Percentiles rank a stretch among this genome's conserved stretches.
Conservation (phyloP, 1,139 yeast genomes). For the Wickerhamiella infanticola region DNA sequence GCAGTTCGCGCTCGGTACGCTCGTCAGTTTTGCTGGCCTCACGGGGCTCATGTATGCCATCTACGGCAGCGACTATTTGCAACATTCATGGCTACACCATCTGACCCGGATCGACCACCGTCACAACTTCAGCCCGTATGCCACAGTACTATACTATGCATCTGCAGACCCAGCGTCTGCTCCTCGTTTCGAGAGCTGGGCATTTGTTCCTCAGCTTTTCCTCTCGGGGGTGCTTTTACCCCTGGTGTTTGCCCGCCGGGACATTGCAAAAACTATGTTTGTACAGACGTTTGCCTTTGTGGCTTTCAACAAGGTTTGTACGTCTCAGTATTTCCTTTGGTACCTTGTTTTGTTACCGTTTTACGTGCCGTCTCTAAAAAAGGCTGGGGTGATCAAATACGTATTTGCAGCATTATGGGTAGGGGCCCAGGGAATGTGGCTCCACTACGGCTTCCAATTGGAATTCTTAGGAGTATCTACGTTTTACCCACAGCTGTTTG, state of each 20-base stretch:
- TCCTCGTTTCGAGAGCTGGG: constrained; percentile 25
- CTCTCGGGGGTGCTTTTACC: constrained; percentile 50
- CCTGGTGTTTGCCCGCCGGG: constrained; percentile 35
- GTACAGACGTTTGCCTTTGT: constrained; percentile 88
- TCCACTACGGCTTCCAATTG: constrained; percentile 56
- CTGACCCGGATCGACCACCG: constrained; percentile 76
- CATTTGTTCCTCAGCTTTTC: constrained; percentile 70
- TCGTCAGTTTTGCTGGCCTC: constrained; percentile 31
- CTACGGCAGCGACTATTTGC: constrained; percentile 65
- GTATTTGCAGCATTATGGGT: constrained; percentile 43
- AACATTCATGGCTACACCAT: constrained; percentile 73
- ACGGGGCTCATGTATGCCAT: constrained; percentile 44
- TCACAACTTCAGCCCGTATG: constrained; percentile 85
- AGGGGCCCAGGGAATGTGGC: constrained; percentile 60
- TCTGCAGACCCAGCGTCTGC: constrained; percentile 8
- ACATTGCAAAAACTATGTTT: constrained; percentile 51
- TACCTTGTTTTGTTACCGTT: constrained; percentile 72
- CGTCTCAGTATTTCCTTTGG: constrained; percentile 87
- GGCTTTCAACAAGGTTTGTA: constrained; percentile 82
- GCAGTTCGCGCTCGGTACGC: constrained; percentile 29
- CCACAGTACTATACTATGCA: constrained; percentile 45
- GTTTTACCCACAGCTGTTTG: constrained; percentile 47
- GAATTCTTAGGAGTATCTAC: constrained; percentile 66
- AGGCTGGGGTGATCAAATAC: constrained; percentile 23
- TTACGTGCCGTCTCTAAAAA: constrained; percentile 32